Conservation (phyloP, 805 yeast species). For the Metschnikowia similis region DNA sequence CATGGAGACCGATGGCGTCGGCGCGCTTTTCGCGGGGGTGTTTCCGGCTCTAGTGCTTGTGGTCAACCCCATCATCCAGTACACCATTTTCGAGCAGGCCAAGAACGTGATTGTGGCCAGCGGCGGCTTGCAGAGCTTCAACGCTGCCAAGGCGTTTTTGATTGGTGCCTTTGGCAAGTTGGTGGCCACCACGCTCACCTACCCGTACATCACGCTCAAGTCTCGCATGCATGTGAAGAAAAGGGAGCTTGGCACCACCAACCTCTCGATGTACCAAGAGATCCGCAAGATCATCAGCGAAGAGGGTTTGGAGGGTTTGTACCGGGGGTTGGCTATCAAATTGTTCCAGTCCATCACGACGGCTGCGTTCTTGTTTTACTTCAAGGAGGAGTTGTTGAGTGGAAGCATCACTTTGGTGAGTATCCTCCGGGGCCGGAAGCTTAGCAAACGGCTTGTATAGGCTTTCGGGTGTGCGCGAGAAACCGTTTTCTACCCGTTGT, state of each 20-base stretch:
- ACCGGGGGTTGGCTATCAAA: slow-evolving; percentile 77
- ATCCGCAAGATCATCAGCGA: slow-evolving; percentile 54
- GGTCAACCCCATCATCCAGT: slow-evolving; percentile 84
- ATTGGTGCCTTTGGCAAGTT: slow-evolving; percentile 89
- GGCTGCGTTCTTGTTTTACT: slow-evolving; percentile 85
- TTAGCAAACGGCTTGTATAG: slow-evolving; percentile 4
- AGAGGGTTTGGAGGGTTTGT: slow-evolving; percentile 75
- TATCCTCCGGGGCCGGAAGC: slow-evolving; percentile 19
- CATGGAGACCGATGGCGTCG: slow-evolving; percentile 63
- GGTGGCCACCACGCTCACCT: slow-evolving; percentile 82
- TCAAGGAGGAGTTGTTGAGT: slow-evolving; percentile 77
- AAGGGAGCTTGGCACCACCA: slow-evolving; percentile 13
- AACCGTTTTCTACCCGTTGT: too few species aligned
- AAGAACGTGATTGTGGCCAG: slow-evolving; percentile 58
- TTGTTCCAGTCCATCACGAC: slow-evolving; percentile 79
- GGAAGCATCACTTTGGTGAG: slow-evolving; percentile 54
- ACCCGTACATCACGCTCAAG: slow-evolving; percentile 88
- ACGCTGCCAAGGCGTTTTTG: slow-evolving; percentile 74
- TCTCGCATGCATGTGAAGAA: slow-evolving; percentile 76
- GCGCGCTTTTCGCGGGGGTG: slow-evolving; percentile 76
- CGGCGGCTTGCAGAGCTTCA: slow-evolving; percentile 47
- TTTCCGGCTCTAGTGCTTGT: slow-evolving; percentile 85
- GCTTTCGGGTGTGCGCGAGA: neutral
- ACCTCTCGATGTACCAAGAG: slow-evolving; percentile 44
- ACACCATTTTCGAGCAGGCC: slow-evolving; percentile 85